phyloP scores from a whole-genome alignment of 495 filamentous ascomycete genomes.

The Xeromyces bisporus region DNA sequence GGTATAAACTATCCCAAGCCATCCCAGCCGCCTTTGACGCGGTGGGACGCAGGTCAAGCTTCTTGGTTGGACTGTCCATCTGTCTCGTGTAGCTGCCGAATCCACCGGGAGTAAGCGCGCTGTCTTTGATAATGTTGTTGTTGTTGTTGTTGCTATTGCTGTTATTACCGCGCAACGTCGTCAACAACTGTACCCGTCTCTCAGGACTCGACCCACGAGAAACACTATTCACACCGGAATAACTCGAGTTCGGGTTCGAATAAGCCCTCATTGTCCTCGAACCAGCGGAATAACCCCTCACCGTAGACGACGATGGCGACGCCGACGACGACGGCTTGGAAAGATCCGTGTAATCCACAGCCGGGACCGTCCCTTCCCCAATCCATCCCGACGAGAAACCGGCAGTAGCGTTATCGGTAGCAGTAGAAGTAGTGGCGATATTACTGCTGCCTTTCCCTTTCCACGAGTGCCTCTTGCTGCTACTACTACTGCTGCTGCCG shows the following conservation, averaged over 20 bases:
- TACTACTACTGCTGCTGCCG: conserved; percentile 15
- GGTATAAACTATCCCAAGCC: conserved; percentile 54
- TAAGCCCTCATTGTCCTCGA: conserved; percentile 1
- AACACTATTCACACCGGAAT: conserved; percentile 22
- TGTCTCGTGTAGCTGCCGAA: too few species aligned
- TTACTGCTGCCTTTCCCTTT: conserved; percentile 5
- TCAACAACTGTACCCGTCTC: conserved; percentile 61
- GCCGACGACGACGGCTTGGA: conserved; percentile 40
- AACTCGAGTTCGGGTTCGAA: conserved; percentile 18
- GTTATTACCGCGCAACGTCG: conserved; percentile 53
- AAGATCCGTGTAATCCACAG: conserved; percentile 59
- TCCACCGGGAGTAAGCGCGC: conserved; percentile 2
- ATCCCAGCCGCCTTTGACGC: conserved; percentile 78
- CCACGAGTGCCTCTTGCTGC: conserved; percentile 8
- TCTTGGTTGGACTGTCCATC: conserved; percentile 4
- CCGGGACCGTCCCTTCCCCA: conserved; percentile 65
- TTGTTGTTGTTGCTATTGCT: conserved; percentile 42
- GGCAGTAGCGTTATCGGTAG: conserved; percentile 4
- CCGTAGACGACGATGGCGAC: conserved; percentile 31
- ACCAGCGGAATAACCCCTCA: conserved; percentile 1
- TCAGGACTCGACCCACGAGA: conserved; percentile 68
- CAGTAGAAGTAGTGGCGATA: neutral
- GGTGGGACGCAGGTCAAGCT: conserved; percentile 26
- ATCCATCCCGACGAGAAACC: conserved; percentile 39
- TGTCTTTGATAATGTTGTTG: conserved; percentile 12